Base-by-base conservation (phyloP, 495 filamentous ascomycete species). In the Podospora pseudoanserina region DNA sequence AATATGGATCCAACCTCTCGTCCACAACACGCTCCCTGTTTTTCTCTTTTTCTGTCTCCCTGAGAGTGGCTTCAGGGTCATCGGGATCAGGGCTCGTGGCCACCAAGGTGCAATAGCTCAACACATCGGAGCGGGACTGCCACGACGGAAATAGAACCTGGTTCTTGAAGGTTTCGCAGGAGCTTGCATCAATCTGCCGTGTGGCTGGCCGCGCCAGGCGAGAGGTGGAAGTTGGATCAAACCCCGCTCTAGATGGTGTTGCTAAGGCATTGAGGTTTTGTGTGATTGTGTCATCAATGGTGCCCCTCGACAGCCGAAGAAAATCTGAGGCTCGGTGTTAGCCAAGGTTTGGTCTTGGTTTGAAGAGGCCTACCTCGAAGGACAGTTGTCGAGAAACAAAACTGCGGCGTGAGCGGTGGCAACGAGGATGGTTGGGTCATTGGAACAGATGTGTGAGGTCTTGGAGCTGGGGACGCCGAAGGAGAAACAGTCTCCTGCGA, bases 1-100 rank as follows among this genome's bases (percentile, higher is more conserved):
- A 93, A 73, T 99, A 99, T 19, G 95, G 95, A 79, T 99, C 95
- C 65, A 98, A 78, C 67, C 95, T 82, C 77, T 97, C 95, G 79
- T 99, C 84, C 18, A 98, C 89, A 5, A 94, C 84, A 64, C 88
- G 83, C 73, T 97, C 92, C 64, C 88, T 83, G 67, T 91, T 87
- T 68, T 80, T 85, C 53, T 87, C 87, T 30, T 86, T 86, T 77
- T 96, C 92, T 0, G 87, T 84, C 70, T 92, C 80, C 67, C 91
- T 83, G 30, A 91, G 71, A 1, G 90, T 81, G 5, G 86, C 79
- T 71, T 95, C 93, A 16, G 94, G 94, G 69, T 99, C 94, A 54
- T 93, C 88, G 0, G 93, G 93, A 73, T 99, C 93, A 3, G 91
- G 90, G 64, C 87, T 89, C 2, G 92, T 92, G 3, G 95, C 95